Conservation (phyloP, 345 rosid species). For the Cochlearia excelsa region DNA sequence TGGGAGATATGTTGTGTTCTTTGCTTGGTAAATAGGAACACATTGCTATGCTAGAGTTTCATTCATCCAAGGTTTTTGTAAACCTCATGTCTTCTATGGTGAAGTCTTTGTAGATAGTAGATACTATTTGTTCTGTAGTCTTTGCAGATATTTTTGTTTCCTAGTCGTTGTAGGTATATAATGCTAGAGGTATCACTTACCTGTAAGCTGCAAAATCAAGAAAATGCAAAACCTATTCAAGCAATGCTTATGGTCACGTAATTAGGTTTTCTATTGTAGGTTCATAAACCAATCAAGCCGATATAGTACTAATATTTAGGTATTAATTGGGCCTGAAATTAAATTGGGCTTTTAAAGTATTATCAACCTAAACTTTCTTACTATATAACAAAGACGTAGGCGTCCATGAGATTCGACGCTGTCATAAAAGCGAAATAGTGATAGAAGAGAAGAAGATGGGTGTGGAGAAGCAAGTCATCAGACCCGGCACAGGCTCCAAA, state of each 20-base stretch:
- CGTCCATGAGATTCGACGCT: conserved; percentile 12
- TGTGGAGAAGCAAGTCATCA: conserved; percentile 55
- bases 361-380: no score
- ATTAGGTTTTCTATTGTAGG: conserved; percentile 4
- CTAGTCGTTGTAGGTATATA: no score
- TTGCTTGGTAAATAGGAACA: background rate
- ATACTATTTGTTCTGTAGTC: background rate
- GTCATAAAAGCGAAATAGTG: background rate
- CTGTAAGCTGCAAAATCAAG: conserved; percentile 11
- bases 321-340: no score
- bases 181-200: conserved; percentile 4
- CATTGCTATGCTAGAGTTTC: conserved; percentile 4
- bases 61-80: conserved; percentile 3
- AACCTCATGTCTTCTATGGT: background rate
- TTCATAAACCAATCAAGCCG: background rate
- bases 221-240: conserved; percentile 9
- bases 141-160: background rate
- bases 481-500: conserved; percentile 55
- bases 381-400: no score
- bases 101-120: background rate
- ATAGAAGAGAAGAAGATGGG: conserved; percentile 38
- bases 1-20: background rate
- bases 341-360: no score
- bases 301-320: background rate
- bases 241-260: background rate